Base-by-base conservation (phyloP, 768 basidiomycete species). In the Mycena polygramma region DNA sequence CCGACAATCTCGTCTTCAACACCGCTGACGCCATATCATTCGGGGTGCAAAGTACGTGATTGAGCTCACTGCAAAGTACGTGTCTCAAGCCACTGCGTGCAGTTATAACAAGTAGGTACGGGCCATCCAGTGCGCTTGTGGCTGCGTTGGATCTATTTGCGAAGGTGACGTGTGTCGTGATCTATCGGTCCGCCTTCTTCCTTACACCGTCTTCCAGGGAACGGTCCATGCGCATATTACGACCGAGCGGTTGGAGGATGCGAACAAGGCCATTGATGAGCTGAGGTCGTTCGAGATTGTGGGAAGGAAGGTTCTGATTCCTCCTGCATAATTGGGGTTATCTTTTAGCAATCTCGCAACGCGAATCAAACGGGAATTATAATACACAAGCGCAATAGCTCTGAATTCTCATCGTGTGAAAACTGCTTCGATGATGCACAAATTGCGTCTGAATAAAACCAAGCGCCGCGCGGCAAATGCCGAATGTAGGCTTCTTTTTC, bases 61-160 rank as follows among this genome's bases (percentile, higher is more conserved):
- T 58, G 22, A 24, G 45, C 39, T 26, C 9, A 30, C 2, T 30
- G 49, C 30, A 61, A 39, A 19, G 30, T 9, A 24, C 57, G 14
- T 30, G 15, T 22, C 52, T 48, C 15, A 30, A 30, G 30, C 2
- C 3, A 30, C 30, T 30, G 30, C 30, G 30, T 30, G 30, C 51
- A 71, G 69, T 74, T 52, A 41, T 60, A 0, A 30, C 45, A 0
- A 66, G 60, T 46, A 39, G 54, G 4, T 71, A 60, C 39, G 73
- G 73, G 4, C 45, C 60, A 4, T 63, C 64, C 1, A 65, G 48
- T 37, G 49, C 24, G 2, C 45, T 60, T 19, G 69, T 37, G 7
- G 54, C 63, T 19, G 64, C 39, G 2, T 35, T 73, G 26, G 60
- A 73, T 58, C 64, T 73, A 8, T 73, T 73, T 52, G 72, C 69